Evolutionary conservation across 2,329 filamentous ascomycete genomes (phyloP).

Genomic region (Botrytis medusae): DNA sequence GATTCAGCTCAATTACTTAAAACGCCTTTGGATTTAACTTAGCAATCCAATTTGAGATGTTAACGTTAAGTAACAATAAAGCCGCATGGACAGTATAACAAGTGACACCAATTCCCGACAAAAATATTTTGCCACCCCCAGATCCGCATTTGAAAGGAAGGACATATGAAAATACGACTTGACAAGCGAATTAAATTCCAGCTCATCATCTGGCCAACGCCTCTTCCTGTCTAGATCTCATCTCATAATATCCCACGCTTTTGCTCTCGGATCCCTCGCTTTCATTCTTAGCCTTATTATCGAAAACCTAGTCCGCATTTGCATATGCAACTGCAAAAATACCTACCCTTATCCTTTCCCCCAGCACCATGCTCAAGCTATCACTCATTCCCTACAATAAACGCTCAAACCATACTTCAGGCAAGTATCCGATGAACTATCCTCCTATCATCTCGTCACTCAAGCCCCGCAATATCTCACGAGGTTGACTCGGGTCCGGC

Average conservation of each 20-base stretch:
- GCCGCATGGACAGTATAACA: background rate
- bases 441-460: background rate
- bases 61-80: background rate
- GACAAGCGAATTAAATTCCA: background rate
- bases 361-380: background rate
- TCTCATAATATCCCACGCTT: background rate
- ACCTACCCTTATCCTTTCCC: background rate
- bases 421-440: background rate
- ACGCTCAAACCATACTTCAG: background rate
- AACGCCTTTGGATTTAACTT: background rate
- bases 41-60: background rate
- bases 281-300: background rate
- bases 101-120: background rate
- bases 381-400: too few species aligned
- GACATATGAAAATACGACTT: background rate
- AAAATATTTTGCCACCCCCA: background rate
- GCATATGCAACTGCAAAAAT: background rate
- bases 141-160: background rate
- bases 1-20: background rate
- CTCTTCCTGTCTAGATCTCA: background rate
- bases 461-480: background rate
- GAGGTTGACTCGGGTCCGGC: conserved; percentile 9
- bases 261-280: background rate
- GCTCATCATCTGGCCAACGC: background rate
- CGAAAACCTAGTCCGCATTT: background rate